Evolutionary conservation across 257 asterid genomes (phyloP).

Genomic region (Plantago major): DNA sequence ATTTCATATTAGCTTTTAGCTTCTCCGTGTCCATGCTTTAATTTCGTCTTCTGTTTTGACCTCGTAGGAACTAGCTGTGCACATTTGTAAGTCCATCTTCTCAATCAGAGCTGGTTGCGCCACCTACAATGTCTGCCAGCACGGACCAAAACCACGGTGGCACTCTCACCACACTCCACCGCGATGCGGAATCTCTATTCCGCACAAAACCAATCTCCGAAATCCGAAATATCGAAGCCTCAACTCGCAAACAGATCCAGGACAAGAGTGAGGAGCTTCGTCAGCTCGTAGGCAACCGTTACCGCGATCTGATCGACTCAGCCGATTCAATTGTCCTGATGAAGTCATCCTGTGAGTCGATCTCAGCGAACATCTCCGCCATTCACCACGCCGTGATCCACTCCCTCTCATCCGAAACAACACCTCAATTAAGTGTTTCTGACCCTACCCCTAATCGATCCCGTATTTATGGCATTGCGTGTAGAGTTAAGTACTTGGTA

Average conservation of each 20-base stretch:
- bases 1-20: not conserved
- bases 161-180: constrained; percentile 45
- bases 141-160: constrained; percentile 28
- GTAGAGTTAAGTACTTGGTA: constrained; percentile 96
- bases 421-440: constrained; percentile 40
- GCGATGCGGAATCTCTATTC: constrained; percentile 86
- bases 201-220: constrained; percentile 86
- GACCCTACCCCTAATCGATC: constrained; percentile 56
- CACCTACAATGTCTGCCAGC: constrained; percentile 29
- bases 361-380: constrained; percentile 64
- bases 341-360: constrained; percentile 87
- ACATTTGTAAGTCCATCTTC: not conserved
- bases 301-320: constrained; percentile 95
- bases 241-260: constrained; percentile 89
- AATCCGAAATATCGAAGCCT: constrained; percentile 76
- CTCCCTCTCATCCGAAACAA: constrained; percentile 62
- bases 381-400: constrained; percentile 56
- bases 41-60: constrained; percentile 8
- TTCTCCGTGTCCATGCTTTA: not conserved
- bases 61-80: constrained; percentile 20
- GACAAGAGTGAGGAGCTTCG: constrained; percentile 96
- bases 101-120: too few species aligned
- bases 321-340: constrained; percentile 89
- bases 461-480: constrained; percentile 75
- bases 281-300: constrained; percentile 85